Evolutionary conservation across 2,329 filamentous ascomycete genomes (phyloP).

Genomic region (Basipetospora chlamydospora): DNA sequence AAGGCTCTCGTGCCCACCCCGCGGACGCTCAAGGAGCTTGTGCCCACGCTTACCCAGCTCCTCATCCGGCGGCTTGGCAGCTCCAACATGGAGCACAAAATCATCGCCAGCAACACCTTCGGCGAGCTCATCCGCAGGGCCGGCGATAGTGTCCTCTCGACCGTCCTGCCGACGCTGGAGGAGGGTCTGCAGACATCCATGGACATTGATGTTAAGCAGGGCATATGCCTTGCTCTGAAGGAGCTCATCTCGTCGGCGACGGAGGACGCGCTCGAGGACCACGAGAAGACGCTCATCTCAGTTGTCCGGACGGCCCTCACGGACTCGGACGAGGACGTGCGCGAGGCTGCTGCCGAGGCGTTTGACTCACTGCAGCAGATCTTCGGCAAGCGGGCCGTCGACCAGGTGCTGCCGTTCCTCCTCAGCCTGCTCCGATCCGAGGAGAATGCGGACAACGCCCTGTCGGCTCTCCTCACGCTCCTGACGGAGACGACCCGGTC

Average conservation of each 20-base stretch:
- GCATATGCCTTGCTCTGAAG: constrained; percentile 89
- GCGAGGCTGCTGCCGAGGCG: constrained; percentile 90
- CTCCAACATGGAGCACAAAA: constrained; percentile 96
- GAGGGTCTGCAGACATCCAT: constrained; percentile 78
- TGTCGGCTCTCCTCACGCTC: constrained; percentile 82
- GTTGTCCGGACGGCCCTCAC: constrained; percentile 87
- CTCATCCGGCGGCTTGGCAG: constrained; percentile 89
- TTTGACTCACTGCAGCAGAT: constrained; percentile 93
- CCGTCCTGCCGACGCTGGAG: constrained; percentile 77
- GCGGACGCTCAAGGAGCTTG: constrained; percentile 82
- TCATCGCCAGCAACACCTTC: constrained; percentile 92
- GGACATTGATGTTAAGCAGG: constrained; percentile 86
- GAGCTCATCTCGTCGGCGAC: constrained; percentile 86
- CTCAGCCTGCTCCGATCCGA: constrained; percentile 80
- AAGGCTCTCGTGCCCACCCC: constrained; percentile 91
- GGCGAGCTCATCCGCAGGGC: constrained; percentile 95
- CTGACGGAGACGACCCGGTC: constrained; percentile 87
- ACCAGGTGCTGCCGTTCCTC: constrained; percentile 86
- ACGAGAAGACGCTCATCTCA: constrained; percentile 88
- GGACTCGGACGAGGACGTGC: constrained; percentile 76
- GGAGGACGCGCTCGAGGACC: constrained; percentile 77
- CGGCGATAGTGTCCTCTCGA: constrained; percentile 82
- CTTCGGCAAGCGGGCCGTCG: constrained; percentile 83
- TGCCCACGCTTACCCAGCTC: constrained; percentile 86
- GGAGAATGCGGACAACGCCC: constrained; percentile 76